phyloP scores from a whole-genome alignment of 768 basidiomycete species.

The Pleurotus cornucopiae region DNA sequence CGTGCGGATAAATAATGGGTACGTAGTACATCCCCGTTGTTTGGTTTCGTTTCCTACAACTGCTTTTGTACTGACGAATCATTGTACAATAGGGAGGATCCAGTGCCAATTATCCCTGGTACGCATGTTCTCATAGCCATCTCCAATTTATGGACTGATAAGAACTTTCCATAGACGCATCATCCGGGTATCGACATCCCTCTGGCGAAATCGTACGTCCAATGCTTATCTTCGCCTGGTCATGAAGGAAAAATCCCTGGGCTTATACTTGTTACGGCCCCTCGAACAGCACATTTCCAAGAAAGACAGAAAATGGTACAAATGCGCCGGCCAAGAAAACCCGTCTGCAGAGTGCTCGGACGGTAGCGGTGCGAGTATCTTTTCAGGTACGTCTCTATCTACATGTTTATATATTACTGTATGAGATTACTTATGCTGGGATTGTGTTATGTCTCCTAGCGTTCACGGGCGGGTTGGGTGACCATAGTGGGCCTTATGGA shows the following conservation, averaged over 20 bases:
- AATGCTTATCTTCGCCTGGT: not conserved
- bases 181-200: slow-evolving; percentile 40
- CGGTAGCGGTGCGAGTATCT: too few relatives aligned
- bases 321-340: too few relatives aligned
- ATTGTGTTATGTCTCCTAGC: not conserved
- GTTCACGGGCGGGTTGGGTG: not conserved
- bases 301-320: too few relatives aligned
- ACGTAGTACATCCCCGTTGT: not conserved
- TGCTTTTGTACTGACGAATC: not conserved
- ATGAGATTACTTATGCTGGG: not conserved
- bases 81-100: slow-evolving; percentile 26
- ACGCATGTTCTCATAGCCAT: not conserved
- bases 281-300: not conserved
- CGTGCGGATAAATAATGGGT: slow-evolving; percentile 61
- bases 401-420: not conserved
- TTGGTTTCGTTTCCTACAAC: too few relatives aligned
- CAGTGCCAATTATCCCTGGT: slow-evolving; percentile 33
- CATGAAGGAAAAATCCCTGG: not conserved
- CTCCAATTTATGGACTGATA: not conserved
- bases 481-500: not conserved
- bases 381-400: too few relatives aligned
- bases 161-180: slow-evolving; percentile 8
- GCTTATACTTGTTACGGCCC: not conserved
- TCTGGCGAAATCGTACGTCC: slow-evolving; percentile 33
- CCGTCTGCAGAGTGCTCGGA: too few relatives aligned